phyloP scores from a whole-genome alignment of 768 basidiomycete species.

The Calocybe gangraenosa region DNA sequence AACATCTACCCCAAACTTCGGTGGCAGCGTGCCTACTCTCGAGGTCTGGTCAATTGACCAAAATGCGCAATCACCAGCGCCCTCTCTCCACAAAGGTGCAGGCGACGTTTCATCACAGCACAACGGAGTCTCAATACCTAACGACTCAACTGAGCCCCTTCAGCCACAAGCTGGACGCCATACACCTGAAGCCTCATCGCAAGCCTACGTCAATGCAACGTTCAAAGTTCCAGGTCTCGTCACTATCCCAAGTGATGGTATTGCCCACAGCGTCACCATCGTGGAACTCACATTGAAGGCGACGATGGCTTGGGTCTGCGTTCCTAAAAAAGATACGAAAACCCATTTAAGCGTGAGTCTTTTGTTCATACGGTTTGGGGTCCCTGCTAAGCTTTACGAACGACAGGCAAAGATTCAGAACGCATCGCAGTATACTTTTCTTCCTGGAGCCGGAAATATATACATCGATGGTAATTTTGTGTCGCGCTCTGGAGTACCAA shows the following conservation, averaged over 20 bases:
- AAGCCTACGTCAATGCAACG: not conserved
- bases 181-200: not conserved
- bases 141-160: not conserved
- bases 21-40: slow-evolving; percentile 29
- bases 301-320: slow-evolving; percentile 30
- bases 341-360: slow-evolving; percentile 26
- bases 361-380: not conserved
- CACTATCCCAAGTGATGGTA: slow-evolving; percentile 4
- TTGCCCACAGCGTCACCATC: slow-evolving; percentile 6
- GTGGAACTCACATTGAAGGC: slow-evolving; percentile 23
- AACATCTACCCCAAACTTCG: slow-evolving; percentile 37
- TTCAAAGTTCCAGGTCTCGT: not conserved
- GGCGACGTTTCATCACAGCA: not conserved
- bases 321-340: slow-evolving; percentile 31
- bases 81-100: not conserved
- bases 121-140: not conserved
- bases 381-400: not conserved
- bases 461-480: slow-evolving; percentile 41
- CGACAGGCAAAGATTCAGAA: slow-evolving; percentile 34
- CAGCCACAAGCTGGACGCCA: not conserved
- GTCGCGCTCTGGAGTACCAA: slow-evolving; percentile 27
- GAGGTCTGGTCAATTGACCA: slow-evolving; percentile 24
- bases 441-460: slow-evolving; percentile 30
- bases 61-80: not conserved
- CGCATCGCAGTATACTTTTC: slow-evolving; percentile 32